phyloP scores from a whole-genome alignment of 2,329 filamentous ascomycete genomes.

The Allantophomopsis lycopodina region DNA sequence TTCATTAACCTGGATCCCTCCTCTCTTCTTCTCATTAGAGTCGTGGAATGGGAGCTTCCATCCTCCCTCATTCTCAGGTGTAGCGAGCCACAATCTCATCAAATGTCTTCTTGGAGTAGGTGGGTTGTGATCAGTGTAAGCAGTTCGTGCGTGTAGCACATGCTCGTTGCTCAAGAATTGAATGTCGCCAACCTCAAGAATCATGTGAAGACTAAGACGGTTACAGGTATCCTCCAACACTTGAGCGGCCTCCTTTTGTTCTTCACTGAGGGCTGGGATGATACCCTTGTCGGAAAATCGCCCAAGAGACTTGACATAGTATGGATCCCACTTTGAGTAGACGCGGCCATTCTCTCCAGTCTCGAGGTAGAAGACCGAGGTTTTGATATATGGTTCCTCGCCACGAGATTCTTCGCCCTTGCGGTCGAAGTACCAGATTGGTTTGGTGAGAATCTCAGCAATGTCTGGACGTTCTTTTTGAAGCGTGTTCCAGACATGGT shows the following conservation, averaged over 20 bases:
- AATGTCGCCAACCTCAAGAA: slow-evolving; percentile 76
- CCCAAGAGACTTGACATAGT: slow-evolving; percentile 65
- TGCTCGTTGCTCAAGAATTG: slow-evolving; percentile 77
- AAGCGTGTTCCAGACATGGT: slow-evolving; percentile 71
- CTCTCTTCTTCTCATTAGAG: slow-evolving; percentile 70
- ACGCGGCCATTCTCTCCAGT: slow-evolving; percentile 49
- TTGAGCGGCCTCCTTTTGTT: slow-evolving; percentile 52
- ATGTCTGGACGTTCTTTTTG: slow-evolving; percentile 66
- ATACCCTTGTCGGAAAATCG: slow-evolving; percentile 62
- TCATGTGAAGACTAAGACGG: slow-evolving; percentile 65
- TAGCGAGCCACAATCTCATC: slow-evolving; percentile 74
- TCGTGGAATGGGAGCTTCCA: slow-evolving; percentile 79
- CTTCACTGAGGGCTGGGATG: slow-evolving; percentile 57
- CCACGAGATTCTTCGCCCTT: slow-evolving; percentile 71
- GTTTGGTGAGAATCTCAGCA: slow-evolving; percentile 58
- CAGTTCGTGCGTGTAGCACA: slow-evolving; percentile 68
- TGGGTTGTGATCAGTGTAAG: slow-evolving; percentile 59
- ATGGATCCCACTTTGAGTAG: slow-evolving; percentile 83
- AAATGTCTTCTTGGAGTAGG: slow-evolving; percentile 62
- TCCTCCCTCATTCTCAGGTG: slow-evolving; percentile 69
- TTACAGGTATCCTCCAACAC: slow-evolving; percentile 68
- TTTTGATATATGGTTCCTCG: slow-evolving; percentile 61
- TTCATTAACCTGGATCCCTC: slow-evolving; percentile 79
- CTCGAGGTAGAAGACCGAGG: slow-evolving; percentile 67
- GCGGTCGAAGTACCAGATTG: slow-evolving; percentile 85